These are phyloP conservation scores for Pseudocercospora musae DNA, from an alignment of 2,329 filamentous ascomycete species.

Conservation along the genomic window DNA sequence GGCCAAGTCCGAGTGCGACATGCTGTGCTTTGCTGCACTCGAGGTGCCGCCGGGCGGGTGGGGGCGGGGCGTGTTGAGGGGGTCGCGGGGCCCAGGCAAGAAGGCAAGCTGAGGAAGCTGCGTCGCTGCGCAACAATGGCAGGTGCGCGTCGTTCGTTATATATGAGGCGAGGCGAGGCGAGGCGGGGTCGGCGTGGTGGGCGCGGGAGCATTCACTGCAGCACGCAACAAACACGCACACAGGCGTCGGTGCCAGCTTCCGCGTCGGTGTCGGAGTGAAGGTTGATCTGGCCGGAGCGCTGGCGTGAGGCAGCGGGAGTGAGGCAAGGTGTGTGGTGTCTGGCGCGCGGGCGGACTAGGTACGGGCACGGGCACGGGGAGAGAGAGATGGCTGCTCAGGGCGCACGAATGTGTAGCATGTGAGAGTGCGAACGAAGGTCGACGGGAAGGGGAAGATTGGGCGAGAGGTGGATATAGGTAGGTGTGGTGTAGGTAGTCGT, in stretches of 20 bases:
- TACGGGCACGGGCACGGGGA: too few relatives aligned
- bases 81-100: constrained; percentile 5
- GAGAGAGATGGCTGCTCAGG: neutral
- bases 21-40: constrained; percentile 12
- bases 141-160: constrained; percentile 12
- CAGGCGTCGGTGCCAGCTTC: neutral
- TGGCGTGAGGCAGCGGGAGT: constrained; percentile 10
- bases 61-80: constrained; percentile 1
- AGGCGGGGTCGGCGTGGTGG: too few relatives aligned
- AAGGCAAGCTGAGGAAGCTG: constrained; percentile 3
- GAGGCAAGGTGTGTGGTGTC: neutral
- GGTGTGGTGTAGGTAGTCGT: neutral
- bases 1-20: constrained; percentile 15
- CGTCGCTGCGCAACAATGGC: neutral
- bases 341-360: neutral
- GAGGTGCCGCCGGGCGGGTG: neutral
- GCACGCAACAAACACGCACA: neutral
- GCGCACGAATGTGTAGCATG: neutral
- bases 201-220: constrained; percentile 9
- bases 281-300: neutral
- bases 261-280: neutral
- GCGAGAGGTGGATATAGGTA: too few relatives aligned
- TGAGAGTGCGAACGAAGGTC: neutral
- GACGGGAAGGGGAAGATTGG: neutral
- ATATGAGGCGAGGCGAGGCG: constrained; percentile 7